Evolutionary conservation across 1,139 yeast genomes (phyloP).

Genomic region (Diutina scorzettiae): DNA sequence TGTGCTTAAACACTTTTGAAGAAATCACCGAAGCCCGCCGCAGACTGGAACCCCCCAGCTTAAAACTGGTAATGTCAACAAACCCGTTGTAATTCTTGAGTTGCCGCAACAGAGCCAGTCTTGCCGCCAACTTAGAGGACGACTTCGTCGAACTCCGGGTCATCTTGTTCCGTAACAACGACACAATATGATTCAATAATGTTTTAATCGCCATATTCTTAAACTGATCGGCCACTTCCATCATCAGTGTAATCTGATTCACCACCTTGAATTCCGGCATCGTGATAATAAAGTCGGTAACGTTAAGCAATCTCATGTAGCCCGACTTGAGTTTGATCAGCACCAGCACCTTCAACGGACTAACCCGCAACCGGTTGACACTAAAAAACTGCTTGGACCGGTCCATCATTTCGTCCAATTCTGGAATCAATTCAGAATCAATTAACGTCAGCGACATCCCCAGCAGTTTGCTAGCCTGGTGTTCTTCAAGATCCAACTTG

Average conservation of each 20-base stretch:
- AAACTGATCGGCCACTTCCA: slow-evolving; percentile 41
- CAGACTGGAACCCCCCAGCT: not conserved
- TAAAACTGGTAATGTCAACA: not conserved
- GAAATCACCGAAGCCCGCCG: not conserved
- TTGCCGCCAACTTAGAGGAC: not conserved
- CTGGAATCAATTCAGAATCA: slow-evolving; percentile 10
- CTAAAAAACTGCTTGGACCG: slow-evolving; percentile 50
- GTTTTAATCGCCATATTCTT: slow-evolving; percentile 42
- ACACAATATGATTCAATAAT: slow-evolving; percentile 45
- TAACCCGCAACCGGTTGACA: slow-evolving; percentile 35
- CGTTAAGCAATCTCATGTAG: slow-evolving; percentile 44
- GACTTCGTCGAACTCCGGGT: slow-evolving; percentile 9
- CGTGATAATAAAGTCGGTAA: slow-evolving; percentile 41
- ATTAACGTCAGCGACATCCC: slow-evolving; percentile 2
- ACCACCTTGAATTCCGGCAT: slow-evolving; percentile 41
- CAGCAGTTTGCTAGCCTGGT: slow-evolving; percentile 1
- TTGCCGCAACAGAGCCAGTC: not conserved
- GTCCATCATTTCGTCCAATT: slow-evolving; percentile 41
- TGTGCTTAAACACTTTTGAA: not conserved
- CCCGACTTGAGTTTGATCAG: slow-evolving; percentile 50
- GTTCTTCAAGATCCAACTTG: slow-evolving; percentile 1
- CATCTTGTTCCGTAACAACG: slow-evolving; percentile 44
- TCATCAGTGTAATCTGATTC: slow-evolving; percentile 37
- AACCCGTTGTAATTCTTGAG: not conserved
- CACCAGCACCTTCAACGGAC: slow-evolving; percentile 36